phyloP scores from a whole-genome alignment of 1,139 yeast genomes.

The Spathaspora sp. region DNA sequence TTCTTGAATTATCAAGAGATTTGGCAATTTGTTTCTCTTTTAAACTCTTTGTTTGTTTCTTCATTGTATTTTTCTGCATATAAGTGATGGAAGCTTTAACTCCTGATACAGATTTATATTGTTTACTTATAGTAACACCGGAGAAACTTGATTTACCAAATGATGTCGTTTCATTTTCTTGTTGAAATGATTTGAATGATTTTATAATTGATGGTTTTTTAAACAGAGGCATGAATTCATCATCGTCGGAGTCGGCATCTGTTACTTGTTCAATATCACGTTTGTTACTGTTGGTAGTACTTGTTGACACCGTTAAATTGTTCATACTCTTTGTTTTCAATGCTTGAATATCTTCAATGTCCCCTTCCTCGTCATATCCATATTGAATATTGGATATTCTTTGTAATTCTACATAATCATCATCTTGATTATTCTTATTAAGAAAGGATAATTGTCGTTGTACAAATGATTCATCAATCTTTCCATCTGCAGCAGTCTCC shows the following conservation, averaged over 20 bases:
- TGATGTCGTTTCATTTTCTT: constrained; percentile 34
- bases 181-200: constrained; percentile 43
- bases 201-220: constrained; percentile 50
- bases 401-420: constrained; percentile 34
- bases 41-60: constrained; percentile 23
- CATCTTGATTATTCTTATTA: constrained; percentile 34
- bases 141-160: constrained; percentile 41
- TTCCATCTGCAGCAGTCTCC: constrained; percentile 22
- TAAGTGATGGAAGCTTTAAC: constrained; percentile 61
- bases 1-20: constrained; percentile 22
- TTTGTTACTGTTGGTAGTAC: neutral
- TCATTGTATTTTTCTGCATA: constrained; percentile 37
- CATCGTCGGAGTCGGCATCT: constrained; percentile 27
- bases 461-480: constrained; percentile 56
- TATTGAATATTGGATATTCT: constrained; percentile 36
- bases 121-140: constrained; percentile 58
- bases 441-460: constrained; percentile 66
- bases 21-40: constrained; percentile 31
- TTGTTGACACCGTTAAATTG: constrained; percentile 23
- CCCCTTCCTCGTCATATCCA: constrained; percentile 37
- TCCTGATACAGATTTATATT: constrained; percentile 57
- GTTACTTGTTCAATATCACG: constrained; percentile 2
- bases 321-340: constrained; percentile 50
- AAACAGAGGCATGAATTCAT: constrained; percentile 36
- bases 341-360: constrained; percentile 43